Evolutionary conservation across 1,284 basidiomycete species (phyloP), one percentile per base, ranked within the genome.

Genomic region (Salmacisia buchloeana): DNA sequence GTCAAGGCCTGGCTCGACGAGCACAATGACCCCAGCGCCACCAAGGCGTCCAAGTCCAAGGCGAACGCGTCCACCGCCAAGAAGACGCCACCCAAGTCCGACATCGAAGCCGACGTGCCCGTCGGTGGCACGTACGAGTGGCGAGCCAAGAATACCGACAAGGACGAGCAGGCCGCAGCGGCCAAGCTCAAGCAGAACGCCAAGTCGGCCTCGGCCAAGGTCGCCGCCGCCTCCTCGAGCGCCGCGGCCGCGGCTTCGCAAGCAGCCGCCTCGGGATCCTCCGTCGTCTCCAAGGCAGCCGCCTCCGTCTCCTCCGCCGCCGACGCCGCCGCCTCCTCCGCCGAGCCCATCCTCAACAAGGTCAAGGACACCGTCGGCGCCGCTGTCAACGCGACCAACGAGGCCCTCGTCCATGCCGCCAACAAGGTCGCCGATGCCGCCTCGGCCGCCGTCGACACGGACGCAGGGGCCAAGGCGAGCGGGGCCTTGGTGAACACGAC

Each of bases 1-100:
- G 66, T 79, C 31, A 68, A 72, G 41, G 59, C 35, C 10, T 79
- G 77, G 77, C 66, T 78, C 41, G 69, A 77, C 52, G 49, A 72
- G 33, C 69, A 64, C 12, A 25, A 34, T 18, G 25, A 64, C 15
- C 10, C 36, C 5, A 67, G 66, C 38, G 68, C 63, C 52, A 66
- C 66, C 38, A 65, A 63, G 36, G 63, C 63, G 15, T 21, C 38
- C 29, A 60, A 61, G 25, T 63, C 58, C 39, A 74, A 69, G 54
- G 56, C 67, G 12, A 64, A 69, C 61, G 36, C n/a, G n/a, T n/a
- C n/a, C n/a, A n/a, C n/a, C n/a, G n/a, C 23, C 10, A 61, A 69
- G 49, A 27, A 23, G 13, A 29, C 56, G 31, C 33, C 18, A 56
- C 43, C 25, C 29, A 38, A 65, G 12, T 21, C 23, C 15, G 23